These are phyloP conservation scores for Lotus japonicus DNA, from an alignment of 306 rosid genomes.

Conservation along the genomic window DNA sequence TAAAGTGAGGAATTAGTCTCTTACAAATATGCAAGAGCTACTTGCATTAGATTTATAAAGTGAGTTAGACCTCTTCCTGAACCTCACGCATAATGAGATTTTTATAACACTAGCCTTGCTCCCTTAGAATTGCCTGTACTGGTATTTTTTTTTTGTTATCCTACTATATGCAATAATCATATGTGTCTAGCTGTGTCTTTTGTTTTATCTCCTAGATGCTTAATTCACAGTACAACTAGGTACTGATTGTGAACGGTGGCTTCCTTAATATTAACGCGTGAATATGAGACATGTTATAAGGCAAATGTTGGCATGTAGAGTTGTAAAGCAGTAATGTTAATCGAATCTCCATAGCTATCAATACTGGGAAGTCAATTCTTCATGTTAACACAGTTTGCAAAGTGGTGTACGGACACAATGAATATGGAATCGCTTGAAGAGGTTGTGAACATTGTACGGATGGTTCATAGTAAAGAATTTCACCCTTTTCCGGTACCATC, in stretches of 20 bases:
- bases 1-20: too few species aligned
- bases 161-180: not conserved
- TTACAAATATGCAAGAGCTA: too few species aligned
- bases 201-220: conserved; percentile 17
- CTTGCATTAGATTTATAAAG: too few species aligned
- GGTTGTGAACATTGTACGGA: not conserved
- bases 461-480: not conserved
- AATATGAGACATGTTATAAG: conserved; percentile 1
- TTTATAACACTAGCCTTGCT: too few species aligned
- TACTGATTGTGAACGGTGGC: not conserved
- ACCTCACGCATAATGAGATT: too few species aligned
- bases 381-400: not conserved
- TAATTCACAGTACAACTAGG: conserved; percentile 10
- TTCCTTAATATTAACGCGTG: not conserved
- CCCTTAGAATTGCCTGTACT: not conserved
- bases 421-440: not conserved
- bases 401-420: conserved; percentile 29
- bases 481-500: too few species aligned
- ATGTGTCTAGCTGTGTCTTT: conserved; percentile 27
- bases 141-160: too few species aligned
- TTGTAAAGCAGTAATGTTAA: not conserved
- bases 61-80: too few species aligned
- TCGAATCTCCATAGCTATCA: not conserved
- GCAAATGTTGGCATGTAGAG: conserved; percentile 19
- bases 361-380: conserved; percentile 21